Evolutionary conservation across 2,329 filamentous ascomycete genomes (phyloP), one percentile per base, ranked within the genome.

Genomic region (Claviceps capensis): DNA sequence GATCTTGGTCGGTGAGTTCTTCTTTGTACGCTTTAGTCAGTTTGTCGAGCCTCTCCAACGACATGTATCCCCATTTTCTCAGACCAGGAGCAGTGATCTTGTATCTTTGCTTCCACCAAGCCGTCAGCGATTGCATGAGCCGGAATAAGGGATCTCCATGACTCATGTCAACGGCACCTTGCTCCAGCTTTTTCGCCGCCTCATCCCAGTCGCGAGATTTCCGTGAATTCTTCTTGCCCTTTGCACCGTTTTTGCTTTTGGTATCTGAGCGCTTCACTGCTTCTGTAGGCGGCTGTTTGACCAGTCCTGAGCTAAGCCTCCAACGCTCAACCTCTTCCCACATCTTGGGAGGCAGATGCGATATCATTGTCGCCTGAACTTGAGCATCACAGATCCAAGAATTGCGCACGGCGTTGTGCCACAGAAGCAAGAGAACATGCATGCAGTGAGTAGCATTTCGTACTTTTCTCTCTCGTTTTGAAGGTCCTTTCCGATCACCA

Each of bases 21-120:
- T 81, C 76, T 36, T 79, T 76, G 64, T 85, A 88, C 0, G 79
- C 82, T 36, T 83, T 82, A 6, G 85, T 80, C 54, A 93, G 74
- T n/a, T 82, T 78, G 58, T 88, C 83, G 2, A 95, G 70, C 23
- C 81, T 76, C 59, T 84, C 75, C n/a, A 88, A 76, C 0, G 85
- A 76, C 71, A 91, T 85, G 63, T 97, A 97, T 0, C 93, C 93
- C 63, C 80, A 77, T 69, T 97, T 98, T n/a, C 90, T 78, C 22
- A 97, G 62, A 0, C 87, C 88, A 0, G 90, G 88, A 0, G 83
- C 78, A 0, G 82, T 88, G 44, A 93, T 75, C 1, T 73, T 78
- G 65, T 95, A 98, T 37, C 83, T 77, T 60, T 89, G 85, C 63
- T 83, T 89, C 93, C 93, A 98, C 74, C 88, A 96, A 1, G 82